Base-by-base conservation (phyloP, 164 flowering plant species). In the Magnolia kwangsiensis region DNA sequence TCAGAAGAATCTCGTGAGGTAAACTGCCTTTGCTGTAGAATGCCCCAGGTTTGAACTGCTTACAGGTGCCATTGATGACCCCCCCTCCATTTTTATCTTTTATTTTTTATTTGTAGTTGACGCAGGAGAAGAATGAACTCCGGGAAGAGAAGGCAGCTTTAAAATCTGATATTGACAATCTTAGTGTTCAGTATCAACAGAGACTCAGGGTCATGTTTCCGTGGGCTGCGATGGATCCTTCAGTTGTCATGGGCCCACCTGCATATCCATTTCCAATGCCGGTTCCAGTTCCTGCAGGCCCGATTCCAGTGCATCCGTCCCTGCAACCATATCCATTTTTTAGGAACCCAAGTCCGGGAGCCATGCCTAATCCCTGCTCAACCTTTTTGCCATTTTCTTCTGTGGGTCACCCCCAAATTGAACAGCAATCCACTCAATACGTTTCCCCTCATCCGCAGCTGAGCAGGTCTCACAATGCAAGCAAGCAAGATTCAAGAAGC, bases 1-100 rank as follows among this genome's bases (percentile, higher is more conserved):
- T 84, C 87, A 8, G 98, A 94, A 82, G 99, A 96, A 86, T 89
- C 97, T 24, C 88, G 90, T 58, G 99, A 96, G 93, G 97, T 96
- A 78, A 78, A 4, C 9, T 16, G 61, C n/a, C 24, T 69, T 37
- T 27, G 58, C 58, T 45, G 51, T 7, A 69, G 31, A 18, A 14
- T 23, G 49, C 37, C 37, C 49, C 49, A 23, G 55, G 51, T 50
- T 11, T 70, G 72, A 14, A 68, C 31, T 68, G 50, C 71, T 29
- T 68, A 68, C 8, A 29, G 59, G 55, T 5, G 55, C n/a, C 58
- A 8, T 14, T 68, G 50, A 68, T 11, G 19, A 29, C n/a, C 24
- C 29, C 20, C 10, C 23, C 50, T 11, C 51, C 14, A 19, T 3
- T n/a, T 2, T 70, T 45, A 8, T 67, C 9, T 24, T 72, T 7